Base-by-base conservation (phyloP, 345 rosid species). In the Stellera chamaejasme region DNA sequence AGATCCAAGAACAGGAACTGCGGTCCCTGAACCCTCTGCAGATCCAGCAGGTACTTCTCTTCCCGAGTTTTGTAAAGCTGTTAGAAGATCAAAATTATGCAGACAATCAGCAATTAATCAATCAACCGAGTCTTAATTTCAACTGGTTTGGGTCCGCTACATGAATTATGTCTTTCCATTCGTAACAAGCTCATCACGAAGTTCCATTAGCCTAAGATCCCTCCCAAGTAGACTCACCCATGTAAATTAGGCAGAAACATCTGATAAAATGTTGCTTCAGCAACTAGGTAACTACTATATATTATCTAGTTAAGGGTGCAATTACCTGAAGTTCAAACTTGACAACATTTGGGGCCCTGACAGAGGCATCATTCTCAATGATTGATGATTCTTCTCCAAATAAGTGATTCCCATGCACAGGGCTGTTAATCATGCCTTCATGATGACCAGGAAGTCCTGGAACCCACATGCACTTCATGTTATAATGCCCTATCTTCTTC, bases 381-480 rank as follows among this genome's bases (percentile, higher is more conserved):
- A 83, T 79, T 82, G 46, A 51, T 74, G 19, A 71, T 47, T 83
- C 91, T 13, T 81, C 94, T 50, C 90, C 94, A 57, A 87, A 81
- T 64, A 75, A 78, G 64, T 68, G 69, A 70, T 76, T 75, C 49
- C 64, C 66, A 12, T 72, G 87, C 52, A 57, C 61, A 11, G 70
- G 66, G 68, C 77, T 81, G 54, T 79, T 77, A 36, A 81, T 69
- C 85, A 87, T 87, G 63, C 85, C 85, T 65, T 76, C 82, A 50
- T 58, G 80, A 64, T 77, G 82, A 66, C 77, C 84, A 43, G 82
- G 61, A 54, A 61, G 63, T 52, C 76, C 77, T 52, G 72, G 82
- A 75, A 84, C 69, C 97, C 96, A 87, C 71, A 84, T 75, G 83
- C 91, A 90, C 74, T 84, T 87, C 87, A 90, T 77, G 77, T 90